Conservation (phyloP, 768 basidiomycete genomes). For the Coprinopsis sp. region DNA sequence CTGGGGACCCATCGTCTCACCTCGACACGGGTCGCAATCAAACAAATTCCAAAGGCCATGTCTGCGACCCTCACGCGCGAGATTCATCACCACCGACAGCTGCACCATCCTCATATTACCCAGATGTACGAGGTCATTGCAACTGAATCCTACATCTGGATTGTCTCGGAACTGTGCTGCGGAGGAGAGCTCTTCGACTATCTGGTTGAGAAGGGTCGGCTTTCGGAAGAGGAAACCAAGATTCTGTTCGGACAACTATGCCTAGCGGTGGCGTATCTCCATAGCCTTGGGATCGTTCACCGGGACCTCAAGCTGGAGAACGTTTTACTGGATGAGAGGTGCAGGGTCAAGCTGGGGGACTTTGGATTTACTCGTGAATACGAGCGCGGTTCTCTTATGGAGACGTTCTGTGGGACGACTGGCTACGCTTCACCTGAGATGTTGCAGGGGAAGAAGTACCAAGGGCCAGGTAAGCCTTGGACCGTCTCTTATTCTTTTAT, state of each 20-base stretch:
- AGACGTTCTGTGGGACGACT: conserved; percentile 94
- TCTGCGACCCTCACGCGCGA: conserved; percentile 91
- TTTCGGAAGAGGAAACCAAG: conserved; percentile 79
- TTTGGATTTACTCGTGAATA: conserved; percentile 95
- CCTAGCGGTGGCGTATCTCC: conserved; percentile 89
- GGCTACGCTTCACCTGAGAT: conserved; percentile 94
- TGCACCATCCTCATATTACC: conserved; percentile 93
- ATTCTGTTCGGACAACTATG: conserved; percentile 94
- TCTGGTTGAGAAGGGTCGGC: conserved; percentile 87
- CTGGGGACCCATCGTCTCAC: conserved; percentile 93
- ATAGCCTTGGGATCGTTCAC: conserved; percentile 91
- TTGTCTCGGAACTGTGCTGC: conserved; percentile 93
- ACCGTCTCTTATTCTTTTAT: neutral
- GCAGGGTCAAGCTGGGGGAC: conserved; percentile 90
- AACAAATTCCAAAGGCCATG: conserved; percentile 94
- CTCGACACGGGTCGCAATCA: conserved; percentile 89
- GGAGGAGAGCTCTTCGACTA: conserved; percentile 99
- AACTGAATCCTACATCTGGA: conserved; percentile 93
- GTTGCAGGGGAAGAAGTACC: conserved; percentile 81
- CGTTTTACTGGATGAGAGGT: conserved; percentile 84
- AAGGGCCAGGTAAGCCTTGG: conserved; percentile 70
- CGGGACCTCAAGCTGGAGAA: conserved; percentile 97
- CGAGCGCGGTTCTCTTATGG: conserved; percentile 71
- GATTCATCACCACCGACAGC: conserved; percentile 95
- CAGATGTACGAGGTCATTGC: conserved; percentile 98